phyloP scores from a whole-genome alignment of 2,329 filamentous ascomycete species.

The Xylariales sp. region DNA sequence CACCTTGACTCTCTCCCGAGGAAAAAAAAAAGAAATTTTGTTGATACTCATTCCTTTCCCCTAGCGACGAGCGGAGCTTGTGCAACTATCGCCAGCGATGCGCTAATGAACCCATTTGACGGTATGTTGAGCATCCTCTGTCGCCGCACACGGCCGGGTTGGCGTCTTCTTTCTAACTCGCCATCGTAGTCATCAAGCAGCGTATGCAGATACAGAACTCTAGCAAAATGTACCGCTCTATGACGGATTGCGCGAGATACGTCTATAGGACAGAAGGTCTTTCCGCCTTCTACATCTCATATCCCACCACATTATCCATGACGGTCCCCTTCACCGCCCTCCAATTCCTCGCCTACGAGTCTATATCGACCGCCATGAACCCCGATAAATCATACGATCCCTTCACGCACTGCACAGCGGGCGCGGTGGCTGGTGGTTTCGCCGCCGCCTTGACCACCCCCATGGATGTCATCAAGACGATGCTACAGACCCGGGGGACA shows the following conservation, averaged over 20 bases:
- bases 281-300: constrained; percentile 96
- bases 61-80: constrained; percentile 90
- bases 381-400: constrained; percentile 88
- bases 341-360: constrained; percentile 98
- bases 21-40: background rate
- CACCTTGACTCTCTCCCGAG: background rate
- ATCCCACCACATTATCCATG: constrained; percentile 98
- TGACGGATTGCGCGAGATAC: constrained; percentile 86
- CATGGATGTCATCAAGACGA: constrained; percentile 97
- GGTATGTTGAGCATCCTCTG: constrained; percentile 65
- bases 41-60: constrained; percentile 26
- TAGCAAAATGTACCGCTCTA: constrained; percentile 83
- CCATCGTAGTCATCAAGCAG: constrained; percentile 88
- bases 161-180: constrained; percentile 27
- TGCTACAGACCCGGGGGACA: constrained; percentile 91
- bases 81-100: constrained; percentile 96
- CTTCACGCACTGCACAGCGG: constrained; percentile 90
- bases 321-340: constrained; percentile 97
- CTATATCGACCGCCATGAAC: constrained; percentile 93
- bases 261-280: constrained; percentile 91
- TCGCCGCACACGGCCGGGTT: background rate
- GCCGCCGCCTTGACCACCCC: constrained; percentile 95
- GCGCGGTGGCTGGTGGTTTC: constrained; percentile 91
- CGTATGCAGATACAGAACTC: constrained; percentile 99
- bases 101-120: constrained; percentile 99